Percentiles rank a stretch among this genome's conserved stretches.
Evolutionary conservation across 768 basidiomycete genomes (phyloP).

Genomic region (Xerocomellus intermedius): DNA sequence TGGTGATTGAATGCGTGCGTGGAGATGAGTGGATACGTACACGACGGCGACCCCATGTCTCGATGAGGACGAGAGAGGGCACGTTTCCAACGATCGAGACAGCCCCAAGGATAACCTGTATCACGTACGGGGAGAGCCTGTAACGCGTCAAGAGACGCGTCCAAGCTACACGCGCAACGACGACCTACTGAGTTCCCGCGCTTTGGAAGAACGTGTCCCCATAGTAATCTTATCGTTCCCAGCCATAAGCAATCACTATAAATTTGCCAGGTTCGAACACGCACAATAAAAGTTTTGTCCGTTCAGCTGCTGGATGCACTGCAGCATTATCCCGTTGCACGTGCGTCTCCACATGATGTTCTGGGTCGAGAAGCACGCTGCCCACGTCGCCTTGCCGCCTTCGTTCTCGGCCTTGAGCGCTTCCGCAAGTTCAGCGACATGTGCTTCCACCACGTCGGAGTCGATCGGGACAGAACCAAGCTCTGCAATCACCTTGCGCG

Average conservation of each 20-base stretch:
- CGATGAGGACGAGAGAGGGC: conserved; percentile 67
- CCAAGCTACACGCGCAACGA: background rate
- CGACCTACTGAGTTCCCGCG: conserved; percentile 57
- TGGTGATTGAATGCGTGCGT: conserved; percentile 20
- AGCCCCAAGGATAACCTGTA: conserved; percentile 69
- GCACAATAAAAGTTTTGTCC: conserved; percentile 18
- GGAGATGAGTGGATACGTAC: conserved; percentile 32
- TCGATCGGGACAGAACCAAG: conserved; percentile 16
- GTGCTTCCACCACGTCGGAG: conserved; percentile 11
- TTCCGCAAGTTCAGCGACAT: conserved; percentile 12
- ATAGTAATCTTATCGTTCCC: conserved; percentile 10
- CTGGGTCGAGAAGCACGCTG: conserved; percentile 16
- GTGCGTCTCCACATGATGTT: conserved; percentile 17
- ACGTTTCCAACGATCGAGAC: conserved; percentile 73
- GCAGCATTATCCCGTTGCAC: conserved; percentile 15
- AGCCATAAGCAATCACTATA: background rate
- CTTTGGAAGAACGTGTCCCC: conserved; percentile 37
- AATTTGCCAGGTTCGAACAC: background rate
- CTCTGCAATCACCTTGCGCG: conserved; percentile 14
- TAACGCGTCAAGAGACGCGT: background rate
- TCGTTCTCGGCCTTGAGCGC: conserved; percentile 15
- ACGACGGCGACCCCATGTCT: conserved; percentile 68
- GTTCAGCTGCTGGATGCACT: conserved; percentile 17
- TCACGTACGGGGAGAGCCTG: conserved; percentile 63
- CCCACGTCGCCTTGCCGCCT: conserved; percentile 15